Percentiles rank a stretch among this genome's conserved stretches.
Evolutionary conservation across 169 alveolate species (phyloP).

Genomic region (Theileria annulata): DNA sequence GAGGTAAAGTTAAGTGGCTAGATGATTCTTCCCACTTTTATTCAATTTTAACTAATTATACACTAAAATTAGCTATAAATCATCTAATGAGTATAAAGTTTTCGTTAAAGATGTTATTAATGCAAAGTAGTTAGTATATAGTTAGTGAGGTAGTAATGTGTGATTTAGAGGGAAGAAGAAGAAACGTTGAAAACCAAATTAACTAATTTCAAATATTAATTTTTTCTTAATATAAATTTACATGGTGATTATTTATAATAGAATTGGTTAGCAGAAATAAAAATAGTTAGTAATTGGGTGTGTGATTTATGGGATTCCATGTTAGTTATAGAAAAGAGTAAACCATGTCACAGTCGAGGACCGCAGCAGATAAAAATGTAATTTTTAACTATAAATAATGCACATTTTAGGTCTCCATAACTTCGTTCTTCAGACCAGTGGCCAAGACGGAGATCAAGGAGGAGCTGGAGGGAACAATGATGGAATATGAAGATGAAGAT

Average conservation of each 20-base stretch:
- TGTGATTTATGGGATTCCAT: background rate
- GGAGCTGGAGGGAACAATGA: background rate
- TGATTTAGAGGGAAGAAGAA: slow-evolving; percentile 15
- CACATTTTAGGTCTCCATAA: slow-evolving; percentile 19
- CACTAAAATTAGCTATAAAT: too few relatives aligned
- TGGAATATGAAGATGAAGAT: background rate
- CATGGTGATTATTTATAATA: background rate
- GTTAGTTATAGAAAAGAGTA: background rate
- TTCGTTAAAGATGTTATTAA: too few relatives aligned
- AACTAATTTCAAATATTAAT: background rate
- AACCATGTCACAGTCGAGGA: background rate
- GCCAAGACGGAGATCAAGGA: slow-evolving; percentile 3
- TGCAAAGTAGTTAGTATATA: too few relatives aligned
- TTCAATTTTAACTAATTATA: too few relatives aligned
- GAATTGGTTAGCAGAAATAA: background rate
- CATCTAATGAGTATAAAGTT: too few relatives aligned
- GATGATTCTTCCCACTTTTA: too few relatives aligned
- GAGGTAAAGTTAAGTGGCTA: slow-evolving; percentile 19
- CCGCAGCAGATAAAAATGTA: background rate
- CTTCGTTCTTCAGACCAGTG: slow-evolving; percentile 16
- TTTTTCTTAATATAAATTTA: background rate
- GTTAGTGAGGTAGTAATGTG: background rate
- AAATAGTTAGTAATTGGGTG: slow-evolving; percentile 2
- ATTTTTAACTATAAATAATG: background rate
- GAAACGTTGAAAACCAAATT: slow-evolving; percentile 15